Evolutionary conservation across 2,329 filamentous ascomycete species (phyloP).

Genomic region (Aspergillus hiratsukae): DNA sequence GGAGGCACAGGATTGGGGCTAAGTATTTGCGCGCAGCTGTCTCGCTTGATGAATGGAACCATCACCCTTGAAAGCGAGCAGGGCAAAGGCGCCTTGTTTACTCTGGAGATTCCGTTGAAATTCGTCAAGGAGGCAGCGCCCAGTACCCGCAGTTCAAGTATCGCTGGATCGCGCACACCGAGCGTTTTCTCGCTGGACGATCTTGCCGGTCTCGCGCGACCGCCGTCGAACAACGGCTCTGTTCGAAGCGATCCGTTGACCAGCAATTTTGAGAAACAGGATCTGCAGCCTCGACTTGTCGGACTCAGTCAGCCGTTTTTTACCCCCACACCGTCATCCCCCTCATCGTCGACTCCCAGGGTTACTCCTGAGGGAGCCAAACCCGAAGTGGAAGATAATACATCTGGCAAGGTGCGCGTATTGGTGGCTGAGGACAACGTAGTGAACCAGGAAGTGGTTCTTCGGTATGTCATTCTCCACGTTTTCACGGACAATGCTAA

Average conservation of each 20-base stretch:
- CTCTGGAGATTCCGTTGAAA: conserved; percentile 73
- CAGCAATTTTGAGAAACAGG: conserved; percentile 48
- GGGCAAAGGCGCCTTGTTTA: conserved; percentile 75
- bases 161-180: conserved; percentile 26
- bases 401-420: conserved; percentile 63
- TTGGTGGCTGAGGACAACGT: conserved; percentile 80
- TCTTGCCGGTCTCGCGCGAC: conserved; percentile 17
- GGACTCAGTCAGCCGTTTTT: conserved; percentile 84
- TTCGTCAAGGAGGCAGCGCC: conserved; percentile 65
- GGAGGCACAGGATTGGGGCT: conserved; percentile 84
- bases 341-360: not conserved
- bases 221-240: conserved; percentile 19
- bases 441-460: conserved; percentile 58
- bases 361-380: conserved; percentile 26
- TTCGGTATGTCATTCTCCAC: conserved; percentile 34
- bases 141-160: conserved; percentile 24
- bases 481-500: not conserved
- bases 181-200: conserved; percentile 28
- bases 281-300: conserved; percentile 71
- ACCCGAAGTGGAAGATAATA: conserved; percentile 53
- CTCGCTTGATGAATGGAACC: conserved; percentile 73
- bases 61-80: conserved; percentile 68
- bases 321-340: conserved; percentile 8
- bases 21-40: conserved; percentile 84
- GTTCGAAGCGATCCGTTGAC: conserved; percentile 21